These are phyloP conservation scores for Candida chilensis DNA, from an alignment of 805 yeast species.

Conservation along the genomic window DNA sequence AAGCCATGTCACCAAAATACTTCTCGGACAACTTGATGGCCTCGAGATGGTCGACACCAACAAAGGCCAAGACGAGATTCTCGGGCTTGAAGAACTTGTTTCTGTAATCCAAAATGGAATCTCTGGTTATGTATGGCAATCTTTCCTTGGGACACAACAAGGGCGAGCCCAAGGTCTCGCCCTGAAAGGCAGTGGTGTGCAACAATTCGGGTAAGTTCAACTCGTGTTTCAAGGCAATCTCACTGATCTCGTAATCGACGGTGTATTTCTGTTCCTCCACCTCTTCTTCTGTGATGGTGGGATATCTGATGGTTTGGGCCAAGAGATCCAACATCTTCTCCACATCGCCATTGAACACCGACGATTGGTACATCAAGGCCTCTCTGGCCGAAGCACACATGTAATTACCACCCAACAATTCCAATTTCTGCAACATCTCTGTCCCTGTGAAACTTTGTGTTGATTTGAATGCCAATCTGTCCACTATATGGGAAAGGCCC, in stretches of 20 bases:
- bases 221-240: constrained; percentile 78
- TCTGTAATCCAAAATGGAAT: constrained; percentile 53
- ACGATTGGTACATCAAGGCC: constrained; percentile 86
- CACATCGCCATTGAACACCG: constrained; percentile 82
- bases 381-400: constrained; percentile 92
- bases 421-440: constrained; percentile 68
- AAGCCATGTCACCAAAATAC: constrained; percentile 54
- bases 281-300: constrained; percentile 61
- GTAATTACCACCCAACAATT: constrained; percentile 84
- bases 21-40: constrained; percentile 59
- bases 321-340: constrained; percentile 70
- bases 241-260: constrained; percentile 75
- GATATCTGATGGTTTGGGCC: constrained; percentile 70
- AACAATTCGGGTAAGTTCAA: constrained; percentile 82
- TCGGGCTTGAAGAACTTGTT: constrained; percentile 66
- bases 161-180: constrained; percentile 78
- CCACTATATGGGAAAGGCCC: constrained; percentile 80
- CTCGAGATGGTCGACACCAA: constrained; percentile 66
- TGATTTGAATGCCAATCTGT: constrained; percentile 77
- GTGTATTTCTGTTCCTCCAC: constrained; percentile 63
- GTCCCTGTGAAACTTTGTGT: constrained; percentile 49
- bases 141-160: constrained; percentile 71
- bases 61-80: constrained; percentile 75
- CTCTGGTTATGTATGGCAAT: constrained; percentile 43
- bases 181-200: constrained; percentile 71